phyloP scores from a whole-genome alignment of 2,329 filamentous ascomycete species.

The Colletotrichum sp. region DNA sequence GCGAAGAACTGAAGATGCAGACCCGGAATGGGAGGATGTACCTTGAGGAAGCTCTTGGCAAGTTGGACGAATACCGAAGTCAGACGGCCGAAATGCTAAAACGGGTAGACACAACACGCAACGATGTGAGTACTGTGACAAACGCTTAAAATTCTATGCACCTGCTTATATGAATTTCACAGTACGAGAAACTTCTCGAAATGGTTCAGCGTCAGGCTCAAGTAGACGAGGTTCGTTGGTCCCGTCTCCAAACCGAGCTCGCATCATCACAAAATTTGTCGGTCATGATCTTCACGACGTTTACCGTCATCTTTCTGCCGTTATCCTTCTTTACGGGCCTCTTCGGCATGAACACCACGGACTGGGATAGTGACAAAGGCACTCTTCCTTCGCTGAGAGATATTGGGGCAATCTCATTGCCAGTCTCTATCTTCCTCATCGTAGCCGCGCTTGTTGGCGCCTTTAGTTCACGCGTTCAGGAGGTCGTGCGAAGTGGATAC shows the following conservation, averaged over 20 bases:
- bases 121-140: slow-evolving; percentile 39
- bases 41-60: slow-evolving; percentile 55
- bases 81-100: slow-evolving; percentile 62
- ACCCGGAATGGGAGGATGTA: slow-evolving; percentile 36
- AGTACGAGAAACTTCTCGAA: slow-evolving; percentile 68
- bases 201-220: slow-evolving; percentile 72
- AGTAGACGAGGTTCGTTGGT: slow-evolving; percentile 68
- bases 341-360: slow-evolving; percentile 68
- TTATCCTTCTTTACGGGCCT: slow-evolving; percentile 69
- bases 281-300: slow-evolving; percentile 70
- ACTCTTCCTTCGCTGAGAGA: slow-evolving; percentile 46
- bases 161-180: accelerated
- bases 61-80: slow-evolving; percentile 59
- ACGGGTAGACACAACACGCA: slow-evolving; percentile 61
- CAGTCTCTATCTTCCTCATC: slow-evolving; percentile 53
- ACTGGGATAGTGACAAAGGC: slow-evolving; percentile 53
- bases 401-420: slow-evolving; percentile 55
- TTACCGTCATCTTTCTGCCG: slow-evolving; percentile 68
- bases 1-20: not conserved
- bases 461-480: slow-evolving; percentile 54
- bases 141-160: accelerated
- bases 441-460: slow-evolving; percentile 56
- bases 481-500: slow-evolving; percentile 30
- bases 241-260: slow-evolving; percentile 65
- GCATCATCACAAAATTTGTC: slow-evolving; percentile 66